Base-by-base conservation (phyloP, 371 early-diverging fungal genomes). In the Syncephalastrum sp. region DNA sequence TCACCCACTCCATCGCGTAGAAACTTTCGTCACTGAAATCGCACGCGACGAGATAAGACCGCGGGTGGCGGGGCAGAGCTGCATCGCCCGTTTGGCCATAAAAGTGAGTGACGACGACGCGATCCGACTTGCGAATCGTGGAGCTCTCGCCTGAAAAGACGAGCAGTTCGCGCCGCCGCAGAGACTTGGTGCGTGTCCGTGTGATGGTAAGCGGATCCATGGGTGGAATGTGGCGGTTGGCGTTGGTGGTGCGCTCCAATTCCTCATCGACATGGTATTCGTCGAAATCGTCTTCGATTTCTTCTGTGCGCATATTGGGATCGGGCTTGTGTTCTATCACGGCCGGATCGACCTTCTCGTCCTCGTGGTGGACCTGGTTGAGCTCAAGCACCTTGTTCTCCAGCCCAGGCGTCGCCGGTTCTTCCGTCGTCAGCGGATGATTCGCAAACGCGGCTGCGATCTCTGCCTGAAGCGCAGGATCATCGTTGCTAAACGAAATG, bases 1-100 rank as follows among this genome's bases (percentile, higher is more conserved):
- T 79, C 2, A 78, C 69, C 82, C 82, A 83, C 49, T 81, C 79
- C 42, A 77, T 58, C 0, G 77, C 74, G 59, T 74, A 68, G 5
- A 69, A 55, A 54, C 72, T 68, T 45, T 74, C 72, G 29, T 66
- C 67, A 53, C 70, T 68, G 48, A 77, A 77, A 51, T 77, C 77
- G 41, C 68, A 74, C 1, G 77, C 77, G 4, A 69, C 72, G 48
- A 77, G 56, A 41, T 74, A 77, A 0, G 60, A 17, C 17, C 70
- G 67, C 12, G 67, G 33, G 42, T 53, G 61, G 2, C 61, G 64
- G 47, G 59, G 43, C 15, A 13, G 19, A 4, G 61, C 65, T 21
- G 59, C 16, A 16, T 65, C 48, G 4, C 66, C 72, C 8, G 65
- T 63, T 15, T 68, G 69, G 4, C 72, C 72, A 50, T 72, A 72